Evolutionary conservation across 2,329 filamentous ascomycete species (phyloP), one percentile per base, ranked within the genome.

Genomic region (Sporothrix globosa): DNA sequence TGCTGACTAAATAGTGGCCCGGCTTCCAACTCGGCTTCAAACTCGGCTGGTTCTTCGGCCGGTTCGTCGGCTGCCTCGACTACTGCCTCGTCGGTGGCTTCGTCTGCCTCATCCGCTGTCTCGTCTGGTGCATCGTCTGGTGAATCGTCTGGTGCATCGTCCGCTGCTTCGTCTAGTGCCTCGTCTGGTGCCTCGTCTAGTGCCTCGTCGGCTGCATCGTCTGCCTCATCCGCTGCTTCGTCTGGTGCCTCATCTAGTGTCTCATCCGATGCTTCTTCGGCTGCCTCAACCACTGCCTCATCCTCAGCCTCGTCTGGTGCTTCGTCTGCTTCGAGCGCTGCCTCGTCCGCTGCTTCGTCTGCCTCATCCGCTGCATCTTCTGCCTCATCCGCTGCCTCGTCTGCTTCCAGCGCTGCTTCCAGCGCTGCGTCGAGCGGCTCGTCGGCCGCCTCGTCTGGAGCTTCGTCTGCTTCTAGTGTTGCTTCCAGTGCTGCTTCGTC

Each of bases 1-100:
- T 52, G 19, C 56, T 69, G 21, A 61, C 68, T 2, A 7, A 13
- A n/a, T 34, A 67, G 54, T 27, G 69, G 56, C 13, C 54, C 54
- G 1, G 24, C 50, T 24, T 58, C 54, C 4, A 34, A 6, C 27
- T 17, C 58, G 5, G 46, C 13, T 10, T 67, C 69, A 11, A 60
- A 41, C 69, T 58, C 61, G 1, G 27, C 17, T 4, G n/a, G 39
- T 61, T 27, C 68, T n/a, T 48, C 61, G n/a, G n/a, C n/a, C n/a
- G n/a, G n/a, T n/a, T 24, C 7, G 13, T 56, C 53, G 7, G 24
- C 27, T 48, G 53, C 50, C 4, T 56, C 53, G 24, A 44, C 66
- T 21, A 39, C 4, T 11, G 44, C 13, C 6, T 46, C 61, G 1
- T 54, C 63, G 1, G 27, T 30, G 41, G 19, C 48, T 1, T 39